Evolutionary conservation across 495 filamentous ascomycete genomes (phyloP).

Genomic region (Talaromyces stipitatus): DNA sequence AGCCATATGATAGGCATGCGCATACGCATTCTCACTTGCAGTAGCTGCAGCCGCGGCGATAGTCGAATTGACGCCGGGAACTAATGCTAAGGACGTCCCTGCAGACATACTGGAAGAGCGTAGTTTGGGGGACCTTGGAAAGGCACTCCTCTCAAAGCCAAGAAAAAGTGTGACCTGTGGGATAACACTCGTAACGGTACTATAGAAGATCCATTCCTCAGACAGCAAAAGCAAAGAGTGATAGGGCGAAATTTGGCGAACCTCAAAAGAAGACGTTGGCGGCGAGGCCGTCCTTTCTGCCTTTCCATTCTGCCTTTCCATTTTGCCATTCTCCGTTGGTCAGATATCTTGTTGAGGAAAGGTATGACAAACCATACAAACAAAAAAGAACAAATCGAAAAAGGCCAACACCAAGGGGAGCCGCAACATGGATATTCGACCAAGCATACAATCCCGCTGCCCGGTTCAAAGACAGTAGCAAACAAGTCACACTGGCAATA

Average conservation of each 20-base stretch:
- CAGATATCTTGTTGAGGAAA: background rate
- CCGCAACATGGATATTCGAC: slow-evolving; percentile 40
- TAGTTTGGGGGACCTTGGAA: background rate
- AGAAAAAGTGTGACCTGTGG: slow-evolving; percentile 47
- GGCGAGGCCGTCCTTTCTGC: slow-evolving; percentile 41
- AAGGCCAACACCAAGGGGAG: slow-evolving; percentile 38
- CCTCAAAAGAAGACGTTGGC: slow-evolving; percentile 47
- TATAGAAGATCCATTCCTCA: slow-evolving; percentile 55
- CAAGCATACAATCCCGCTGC: slow-evolving; percentile 42
- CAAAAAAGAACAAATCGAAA: slow-evolving; percentile 35
- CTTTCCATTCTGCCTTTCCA: slow-evolving; percentile 41
- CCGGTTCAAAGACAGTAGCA: slow-evolving; percentile 46
- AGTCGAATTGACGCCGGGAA: slow-evolving; percentile 24
- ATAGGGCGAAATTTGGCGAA: slow-evolving; percentile 44
- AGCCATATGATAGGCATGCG: slow-evolving; percentile 37
- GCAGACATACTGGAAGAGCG: background rate
- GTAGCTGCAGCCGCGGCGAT: slow-evolving; percentile 28
- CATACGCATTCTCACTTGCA: slow-evolving; percentile 34
- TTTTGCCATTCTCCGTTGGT: too few relatives aligned
- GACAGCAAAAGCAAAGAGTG: slow-evolving; percentile 46
- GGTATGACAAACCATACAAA: slow-evolving; percentile 28
- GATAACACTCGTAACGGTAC: slow-evolving; percentile 45
- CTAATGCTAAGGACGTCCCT: background rate
- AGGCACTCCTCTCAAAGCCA: slow-evolving; percentile 38
- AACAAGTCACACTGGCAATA: slow-evolving; percentile 37